Percentiles rank a stretch among this genome's conserved stretches.
These are phyloP conservation scores for Pythium insidiosum DNA, from an alignment of 352 stramenopile genomes.

Conservation along the genomic window DNA sequence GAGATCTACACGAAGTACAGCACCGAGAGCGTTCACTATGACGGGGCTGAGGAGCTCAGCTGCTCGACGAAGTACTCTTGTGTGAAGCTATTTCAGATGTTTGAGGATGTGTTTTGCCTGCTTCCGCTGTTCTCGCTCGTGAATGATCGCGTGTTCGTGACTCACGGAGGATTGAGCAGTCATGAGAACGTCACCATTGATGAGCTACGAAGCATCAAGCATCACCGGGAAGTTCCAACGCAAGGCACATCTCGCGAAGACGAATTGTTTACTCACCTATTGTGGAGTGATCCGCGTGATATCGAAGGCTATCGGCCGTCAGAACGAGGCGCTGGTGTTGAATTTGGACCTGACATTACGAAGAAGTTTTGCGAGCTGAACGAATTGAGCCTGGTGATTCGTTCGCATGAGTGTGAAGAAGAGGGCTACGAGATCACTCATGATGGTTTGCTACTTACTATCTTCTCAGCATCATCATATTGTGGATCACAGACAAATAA, in stretches of 20 bases:
- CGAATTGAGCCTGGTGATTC: conserved; percentile 84
- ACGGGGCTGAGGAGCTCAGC: conserved; percentile 45
- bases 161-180: conserved; percentile 89
- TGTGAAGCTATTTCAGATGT: conserved; percentile 76
- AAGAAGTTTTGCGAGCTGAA: conserved; percentile 85
- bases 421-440: conserved; percentile 88
- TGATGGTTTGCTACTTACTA: conserved; percentile 79
- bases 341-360: conserved; percentile 92
- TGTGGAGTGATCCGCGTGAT: conserved; percentile 88
- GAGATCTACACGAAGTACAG: conserved; percentile 81
- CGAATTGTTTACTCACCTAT: conserved; percentile 85
- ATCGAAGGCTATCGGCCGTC: conserved; percentile 52
- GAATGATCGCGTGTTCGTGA: conserved; percentile 87
- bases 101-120: conserved; percentile 79
- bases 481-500: conserved; percentile 90
- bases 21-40: conserved; percentile 67
- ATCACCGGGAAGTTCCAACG: conserved; percentile 84
- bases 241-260: conserved; percentile 74
- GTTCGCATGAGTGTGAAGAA: conserved; percentile 90
- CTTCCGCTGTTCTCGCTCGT: conserved; percentile 89
- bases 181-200: conserved; percentile 84
- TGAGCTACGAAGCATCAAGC: conserved; percentile 77
- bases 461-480: conserved; percentile 91
- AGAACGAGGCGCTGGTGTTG: conserved; percentile 83
- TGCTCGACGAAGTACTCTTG: conserved; percentile 64